Conservation (phyloP, 164 flowering plant species). For the Houttuynia cordata region DNA sequence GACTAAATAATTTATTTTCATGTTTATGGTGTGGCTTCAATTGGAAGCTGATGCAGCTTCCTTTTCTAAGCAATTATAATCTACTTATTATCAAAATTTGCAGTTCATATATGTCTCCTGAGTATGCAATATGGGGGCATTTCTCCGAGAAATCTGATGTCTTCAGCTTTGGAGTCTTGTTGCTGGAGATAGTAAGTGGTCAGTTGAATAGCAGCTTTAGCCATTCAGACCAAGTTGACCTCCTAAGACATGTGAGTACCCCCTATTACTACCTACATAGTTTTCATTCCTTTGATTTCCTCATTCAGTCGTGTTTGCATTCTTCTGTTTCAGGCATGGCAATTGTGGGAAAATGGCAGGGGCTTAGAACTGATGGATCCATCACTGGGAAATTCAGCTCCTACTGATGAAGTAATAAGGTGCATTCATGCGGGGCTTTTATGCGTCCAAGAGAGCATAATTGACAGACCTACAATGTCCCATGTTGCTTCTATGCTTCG, state of each 20-base stretch:
- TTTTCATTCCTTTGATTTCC: too few relatives aligned
- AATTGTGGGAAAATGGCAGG: constrained; percentile 6
- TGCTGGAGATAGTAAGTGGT: constrained; percentile 10
- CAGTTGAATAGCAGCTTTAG: constrained; percentile 19
- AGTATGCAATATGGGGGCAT: too few relatives aligned
- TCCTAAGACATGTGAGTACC: constrained; percentile 1
- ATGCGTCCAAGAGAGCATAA: constrained; percentile 9
- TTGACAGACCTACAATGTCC: constrained; percentile 5
- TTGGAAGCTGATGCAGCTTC: too few relatives aligned
- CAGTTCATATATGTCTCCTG: constrained; percentile 8
- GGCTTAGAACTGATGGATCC: constrained; percentile 5
- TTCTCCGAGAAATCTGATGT: constrained; percentile 8
- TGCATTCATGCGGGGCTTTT: constrained; percentile 8
- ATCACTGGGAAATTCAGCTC: neutral
- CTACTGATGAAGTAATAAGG: constrained; percentile 1
- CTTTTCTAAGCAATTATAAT: too few relatives aligned
- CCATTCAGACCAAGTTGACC: neutral
- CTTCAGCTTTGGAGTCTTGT: constrained; percentile 7
- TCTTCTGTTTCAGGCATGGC: constrained; percentile 8
- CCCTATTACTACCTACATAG: neutral
- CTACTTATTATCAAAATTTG: neutral
- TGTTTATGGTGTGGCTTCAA: neutral
- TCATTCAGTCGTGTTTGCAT: too few relatives aligned
- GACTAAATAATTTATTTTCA: neutral
- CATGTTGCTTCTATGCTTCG: constrained; percentile 1